Conservation (phyloP, 1,284 basidiomycete genomes). For the Leccinum griseonigrum region DNA sequence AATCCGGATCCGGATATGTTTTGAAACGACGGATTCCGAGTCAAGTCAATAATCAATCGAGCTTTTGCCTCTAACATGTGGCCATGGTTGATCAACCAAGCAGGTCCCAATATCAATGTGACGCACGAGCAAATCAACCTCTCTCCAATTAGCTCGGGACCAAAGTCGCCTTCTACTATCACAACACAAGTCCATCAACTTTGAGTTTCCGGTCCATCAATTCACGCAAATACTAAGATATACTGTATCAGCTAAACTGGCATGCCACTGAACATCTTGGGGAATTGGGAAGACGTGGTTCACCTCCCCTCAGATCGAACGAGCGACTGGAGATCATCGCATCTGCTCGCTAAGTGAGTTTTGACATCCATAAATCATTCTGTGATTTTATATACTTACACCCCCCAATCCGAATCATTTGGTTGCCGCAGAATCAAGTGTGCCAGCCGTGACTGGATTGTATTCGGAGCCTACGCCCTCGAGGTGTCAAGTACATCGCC, state of each 20-base stretch:
- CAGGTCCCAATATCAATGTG: background rate
- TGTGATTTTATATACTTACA: conserved; percentile 10
- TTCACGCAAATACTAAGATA: background rate
- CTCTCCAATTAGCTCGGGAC: background rate
- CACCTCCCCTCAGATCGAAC: background rate
- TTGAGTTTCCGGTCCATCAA: background rate
- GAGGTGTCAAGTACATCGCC: conserved; percentile 53
- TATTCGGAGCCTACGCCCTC: conserved; percentile 50
- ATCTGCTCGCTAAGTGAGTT: conserved; percentile 49
- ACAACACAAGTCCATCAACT: background rate
- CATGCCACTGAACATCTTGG: background rate
- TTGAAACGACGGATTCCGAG: too few relatives aligned
- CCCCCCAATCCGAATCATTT: conserved; percentile 51
- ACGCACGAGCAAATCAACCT: background rate
- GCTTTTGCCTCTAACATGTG: too few relatives aligned
- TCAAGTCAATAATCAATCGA: too few relatives aligned
- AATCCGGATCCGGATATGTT: too few relatives aligned
- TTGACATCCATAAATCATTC: background rate
- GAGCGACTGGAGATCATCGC: background rate
- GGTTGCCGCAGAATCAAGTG: conserved; percentile 46
- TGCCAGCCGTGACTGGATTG: conserved; percentile 39
- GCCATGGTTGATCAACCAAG: background rate
- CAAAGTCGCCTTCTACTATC: background rate
- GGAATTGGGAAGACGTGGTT: background rate
- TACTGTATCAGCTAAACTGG: background rate